These are phyloP conservation scores for Enterocytospora artemiae DNA, from an alignment of 371 early-diverging fungal genomes.

Conservation along the genomic window DNA sequence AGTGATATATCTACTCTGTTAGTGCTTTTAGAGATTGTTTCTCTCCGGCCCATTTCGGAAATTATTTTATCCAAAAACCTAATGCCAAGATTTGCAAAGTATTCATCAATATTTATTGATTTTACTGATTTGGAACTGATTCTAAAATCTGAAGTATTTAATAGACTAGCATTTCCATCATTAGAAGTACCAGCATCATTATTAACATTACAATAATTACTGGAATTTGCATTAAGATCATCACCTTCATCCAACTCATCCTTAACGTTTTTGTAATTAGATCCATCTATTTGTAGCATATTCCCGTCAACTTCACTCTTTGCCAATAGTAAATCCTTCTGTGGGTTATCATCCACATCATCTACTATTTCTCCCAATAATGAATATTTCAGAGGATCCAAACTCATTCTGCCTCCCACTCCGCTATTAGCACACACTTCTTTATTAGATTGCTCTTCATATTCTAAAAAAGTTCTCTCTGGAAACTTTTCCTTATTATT, in stretches of 20 bases:
- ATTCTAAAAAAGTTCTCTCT: too few relatives aligned
- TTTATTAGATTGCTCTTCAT: neutral
- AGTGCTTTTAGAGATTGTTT: conserved; percentile 40
- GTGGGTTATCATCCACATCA: neutral
- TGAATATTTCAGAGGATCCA: neutral
- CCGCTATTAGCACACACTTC: neutral
- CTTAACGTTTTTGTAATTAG: too few relatives aligned
- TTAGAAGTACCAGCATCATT: too few relatives aligned
- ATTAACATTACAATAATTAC: too few relatives aligned
- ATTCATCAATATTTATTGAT: conserved; percentile 27
- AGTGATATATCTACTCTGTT: conserved; percentile 34
- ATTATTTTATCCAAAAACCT: conserved; percentile 44
- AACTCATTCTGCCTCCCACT: neutral
- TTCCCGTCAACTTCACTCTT: neutral
- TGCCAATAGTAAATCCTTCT: neutral
- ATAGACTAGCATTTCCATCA: too few relatives aligned
- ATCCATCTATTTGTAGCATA: neutral
- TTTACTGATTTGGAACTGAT: neutral
- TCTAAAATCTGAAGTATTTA: too few relatives aligned
- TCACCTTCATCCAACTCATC: too few relatives aligned
- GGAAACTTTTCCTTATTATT: too few relatives aligned
- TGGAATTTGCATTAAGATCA: too few relatives aligned
- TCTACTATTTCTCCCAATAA: too few relatives aligned
- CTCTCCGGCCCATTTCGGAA: conserved; percentile 11
- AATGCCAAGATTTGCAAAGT: conserved; percentile 30